phyloP scores from a whole-genome alignment of 306 rosid genomes.

The Lathyrus tuberosus region DNA sequence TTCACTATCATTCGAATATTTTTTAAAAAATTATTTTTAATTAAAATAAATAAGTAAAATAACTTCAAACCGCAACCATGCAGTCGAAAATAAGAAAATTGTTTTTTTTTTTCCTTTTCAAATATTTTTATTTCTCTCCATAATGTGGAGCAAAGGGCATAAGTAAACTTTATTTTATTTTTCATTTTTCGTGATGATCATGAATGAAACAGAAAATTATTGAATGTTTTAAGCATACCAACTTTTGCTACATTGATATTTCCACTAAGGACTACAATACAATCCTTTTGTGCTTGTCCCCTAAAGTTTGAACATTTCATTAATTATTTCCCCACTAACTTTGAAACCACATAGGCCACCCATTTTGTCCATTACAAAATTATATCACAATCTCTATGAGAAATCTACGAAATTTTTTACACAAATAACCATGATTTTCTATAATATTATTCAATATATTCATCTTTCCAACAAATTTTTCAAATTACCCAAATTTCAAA shows the following conservation, averaged over 20 bases:
- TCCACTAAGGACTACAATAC: constrained; percentile 46
- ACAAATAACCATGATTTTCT: too few species aligned
- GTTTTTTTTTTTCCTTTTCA: too few species aligned
- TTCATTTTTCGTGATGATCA: not conserved
- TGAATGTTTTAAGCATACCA: constrained; percentile 30
- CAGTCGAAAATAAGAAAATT: too few species aligned
- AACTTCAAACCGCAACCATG: too few species aligned
- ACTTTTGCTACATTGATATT: constrained; percentile 39
- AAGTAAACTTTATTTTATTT: not conserved
- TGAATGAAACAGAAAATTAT: constrained; percentile 28
- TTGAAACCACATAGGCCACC: constrained; percentile 47
- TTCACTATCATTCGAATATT: too few species aligned
- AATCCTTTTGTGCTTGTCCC: constrained; percentile 52
- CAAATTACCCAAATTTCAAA: too few species aligned
- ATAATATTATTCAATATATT: too few species aligned
- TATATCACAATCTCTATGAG: not conserved
- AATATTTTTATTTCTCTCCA: too few species aligned
- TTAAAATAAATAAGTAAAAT: too few species aligned
- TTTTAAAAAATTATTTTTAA: too few species aligned
- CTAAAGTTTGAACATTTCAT: constrained; percentile 57
- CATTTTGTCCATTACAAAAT: constrained; percentile 30
- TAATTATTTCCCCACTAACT: constrained; percentile 42
- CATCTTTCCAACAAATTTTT: too few species aligned
- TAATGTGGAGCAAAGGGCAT: constrained; percentile 25
- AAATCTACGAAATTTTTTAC: too few species aligned